Evolutionary conservation across 1,284 basidiomycete genomes (phyloP), one percentile per base, ranked within the genome.

Genomic region (Apiotrichum brassicae): DNA sequence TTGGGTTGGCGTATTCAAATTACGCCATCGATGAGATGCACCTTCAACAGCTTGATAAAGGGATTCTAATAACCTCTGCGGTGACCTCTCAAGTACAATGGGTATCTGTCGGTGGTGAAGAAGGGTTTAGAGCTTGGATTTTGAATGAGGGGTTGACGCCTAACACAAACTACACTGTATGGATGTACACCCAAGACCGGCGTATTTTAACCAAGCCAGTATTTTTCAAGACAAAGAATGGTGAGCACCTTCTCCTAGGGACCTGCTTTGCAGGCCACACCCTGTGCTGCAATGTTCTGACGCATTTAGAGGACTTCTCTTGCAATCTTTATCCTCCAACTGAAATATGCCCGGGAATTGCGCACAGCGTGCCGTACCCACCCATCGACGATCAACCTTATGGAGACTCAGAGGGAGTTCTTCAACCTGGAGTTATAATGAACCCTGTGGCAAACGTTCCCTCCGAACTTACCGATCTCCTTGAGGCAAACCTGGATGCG

Each of bases 241-340:
- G 70, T 72, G 50, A 51, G 66, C 51, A 30, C 28, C n/a, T n/a
- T n/a, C n/a, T n/a, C n/a, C n/a, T n/a, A n/a, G n/a, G n/a, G n/a
- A n/a, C n/a, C n/a, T n/a, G n/a, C n/a, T n/a, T n/a, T n/a, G n/a
- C n/a, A n/a, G n/a, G n/a, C n/a, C n/a, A 9, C 4, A n/a, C 3
- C 18, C 16, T 22, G 1, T 36, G n/a, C 24, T 34, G 22, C 28
- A 25, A 25, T 1, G 18, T 8, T 1, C 8, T 36, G 16, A 38
- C 48, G 48, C 39, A 24, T 22, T 9, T 49, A 85, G 86, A 78
- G 3, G 71, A 76, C 0, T 92, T 90, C 64, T 68, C 78, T 0
- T 92, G 88, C 63, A 80, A 83, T 0, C 75, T 92, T 8, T 81
- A 83, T 0, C 78, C 84, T 50, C 81, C 81, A 0, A 78, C 87